Evolutionary conservation across 1,139 yeast genomes (phyloP), one percentile per base, ranked within the genome.

Genomic region (Lodderomyces oxycetoniae): DNA sequence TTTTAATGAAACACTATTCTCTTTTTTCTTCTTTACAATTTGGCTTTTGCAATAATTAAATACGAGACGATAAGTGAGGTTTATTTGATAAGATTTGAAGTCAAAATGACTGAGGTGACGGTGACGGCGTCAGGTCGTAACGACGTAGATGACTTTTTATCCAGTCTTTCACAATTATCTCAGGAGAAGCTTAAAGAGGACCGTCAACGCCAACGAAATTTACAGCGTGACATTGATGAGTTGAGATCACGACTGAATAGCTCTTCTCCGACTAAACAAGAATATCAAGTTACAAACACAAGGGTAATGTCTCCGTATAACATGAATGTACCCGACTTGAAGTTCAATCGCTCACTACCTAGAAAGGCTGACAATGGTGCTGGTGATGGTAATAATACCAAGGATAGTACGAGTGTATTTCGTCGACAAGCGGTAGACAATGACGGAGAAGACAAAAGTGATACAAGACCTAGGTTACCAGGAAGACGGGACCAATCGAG

Each of bases 61-160:
- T n/a, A n/a, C n/a, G n/a, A n/a, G n/a, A n/a, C n/a, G n/a, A n/a
- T n/a, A n/a, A n/a, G n/a, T n/a, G n/a, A n/a, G n/a, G n/a, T 5
- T 22, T 22, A 13, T 22, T n/a, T 22, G 12, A 22, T 7, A 22
- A 22, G 12, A n/a, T 22, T 22, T 22, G 25, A 22, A 22, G 12
- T 22, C 4, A 22, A n/a, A n/a, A 52, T 52, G 56, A 35, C 52
- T 7, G 41, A 43, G 17, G 45, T 42, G 4, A 57, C 63, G 17
- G 60, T 65, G 2, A 55, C 63, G 3, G 36, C 53, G 7, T n/a
- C n/a, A n/a, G n/a, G n/a, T n/a, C 20, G 21, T 14, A 46, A 50
- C 26, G 55, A 56, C 31, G 68, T 62, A 13, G 60, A 62, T 37
- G 63, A 58, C 36, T 63, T 63, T 41, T 46, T 63, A 26, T 47